phyloP scores from a whole-genome alignment of 768 basidiomycete genomes.

The Calocybe gangraenosa region DNA sequence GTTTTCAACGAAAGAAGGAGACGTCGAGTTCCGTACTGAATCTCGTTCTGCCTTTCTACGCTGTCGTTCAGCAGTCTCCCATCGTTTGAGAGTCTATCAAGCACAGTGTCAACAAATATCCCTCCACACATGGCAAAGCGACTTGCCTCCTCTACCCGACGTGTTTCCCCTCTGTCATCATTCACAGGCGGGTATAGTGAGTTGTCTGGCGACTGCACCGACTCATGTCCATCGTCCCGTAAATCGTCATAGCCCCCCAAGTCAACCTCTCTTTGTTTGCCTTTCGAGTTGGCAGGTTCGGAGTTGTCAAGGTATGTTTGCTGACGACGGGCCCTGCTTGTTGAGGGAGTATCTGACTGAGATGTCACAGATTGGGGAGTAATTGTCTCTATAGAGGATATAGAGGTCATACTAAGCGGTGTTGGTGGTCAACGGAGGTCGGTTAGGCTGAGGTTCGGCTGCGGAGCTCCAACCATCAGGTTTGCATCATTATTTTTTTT shows the following conservation, averaged over 20 bases:
- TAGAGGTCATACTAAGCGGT: constrained; percentile 16
- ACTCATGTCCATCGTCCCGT: constrained; percentile 21
- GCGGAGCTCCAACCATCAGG: too few species aligned
- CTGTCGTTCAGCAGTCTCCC: constrained; percentile 76
- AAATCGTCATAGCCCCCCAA: constrained; percentile 22
- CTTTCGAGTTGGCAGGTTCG: constrained; percentile 20
- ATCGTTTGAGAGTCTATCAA: constrained; percentile 64
- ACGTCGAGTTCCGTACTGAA: constrained; percentile 26
- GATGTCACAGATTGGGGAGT: constrained; percentile 23
- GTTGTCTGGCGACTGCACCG: constrained; percentile 13
- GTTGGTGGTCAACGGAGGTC: neutral
- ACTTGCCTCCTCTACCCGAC: constrained; percentile 66
- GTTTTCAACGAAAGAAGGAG: constrained; percentile 48
- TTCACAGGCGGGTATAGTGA: constrained; percentile 60
- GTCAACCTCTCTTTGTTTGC: constrained; percentile 20
- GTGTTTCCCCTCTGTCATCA: constrained; percentile 65
- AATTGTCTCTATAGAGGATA: constrained; percentile 18
- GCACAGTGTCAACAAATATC: constrained; percentile 6
- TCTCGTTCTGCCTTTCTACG: constrained; percentile 71
- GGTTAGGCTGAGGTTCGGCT: neutral
- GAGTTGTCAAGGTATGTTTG: constrained; percentile 27
- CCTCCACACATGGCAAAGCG: constrained; percentile 8
- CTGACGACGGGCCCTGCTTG: constrained; percentile 35
- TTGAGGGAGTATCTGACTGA: constrained; percentile 33
- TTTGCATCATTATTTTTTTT: too few species aligned